Evolutionary conservation across 148 eudicot species (phyloP), one percentile per base, ranked within the genome.

Genomic region (Chenopodium album): DNA sequence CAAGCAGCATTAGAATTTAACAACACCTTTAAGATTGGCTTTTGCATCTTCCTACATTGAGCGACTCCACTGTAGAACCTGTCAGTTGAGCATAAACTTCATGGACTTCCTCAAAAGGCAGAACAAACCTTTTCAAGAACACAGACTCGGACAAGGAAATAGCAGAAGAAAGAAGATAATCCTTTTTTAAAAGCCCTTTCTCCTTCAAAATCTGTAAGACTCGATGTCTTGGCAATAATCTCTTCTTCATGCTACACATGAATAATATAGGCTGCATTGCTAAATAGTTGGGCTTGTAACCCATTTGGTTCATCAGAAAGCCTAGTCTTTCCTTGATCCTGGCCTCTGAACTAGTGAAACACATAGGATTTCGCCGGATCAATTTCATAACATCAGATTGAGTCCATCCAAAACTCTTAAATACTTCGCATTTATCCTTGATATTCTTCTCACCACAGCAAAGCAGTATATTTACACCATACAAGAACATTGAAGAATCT

Each of bases 331-430:
- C 31, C 52, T 60, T 81, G 46, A 85, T 75, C 78, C 47, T 85
- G 34, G 26, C 68, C 59, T 85, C 85, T 1, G 88, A 81, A 4
- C 44, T 7, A 20, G 31, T 5, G 59, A 88, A 63, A 64, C 77
- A 81, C 22, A 10, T 26, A 14, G 90, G 90, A 47, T 50, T 34
- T 26, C 9, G 23, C 82, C 26, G 66, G 19, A 79, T 69, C 54
- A 88, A 4, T 48, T 63, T 37, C 13, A 17, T 2, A 0, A 86
- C 54, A 32, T 86, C 84, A 23, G 79, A 69, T 5, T 88, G 76
- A 26, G 73, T 77, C 89, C 87, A 86, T 26, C 87, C 87, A 77
- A 82, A 87, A 16, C 86, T 82, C 80, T 46, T 85, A 4, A 82
- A 82, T 9, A 82, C n/a, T 4, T 10, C 54, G 19, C 66, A 31